Conservation (phyloP, 192 early-diverging fungal genomes). For the Rhizoclosmatium globosum region DNA sequence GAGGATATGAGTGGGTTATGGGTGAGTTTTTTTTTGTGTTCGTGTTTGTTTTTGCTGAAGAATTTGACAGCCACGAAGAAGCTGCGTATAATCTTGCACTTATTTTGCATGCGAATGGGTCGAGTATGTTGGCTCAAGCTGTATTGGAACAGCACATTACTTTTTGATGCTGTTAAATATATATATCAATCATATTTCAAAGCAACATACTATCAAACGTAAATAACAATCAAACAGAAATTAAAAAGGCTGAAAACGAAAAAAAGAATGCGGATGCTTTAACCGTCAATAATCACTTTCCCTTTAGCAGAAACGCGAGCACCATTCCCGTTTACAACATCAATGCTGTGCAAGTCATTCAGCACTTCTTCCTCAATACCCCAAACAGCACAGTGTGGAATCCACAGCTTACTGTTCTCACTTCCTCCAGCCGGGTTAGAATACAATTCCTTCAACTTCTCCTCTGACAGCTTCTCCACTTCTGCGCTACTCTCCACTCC, state of each 20-base stretch:
- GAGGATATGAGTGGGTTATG: slow-evolving; percentile 17
- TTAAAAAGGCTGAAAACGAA: neutral
- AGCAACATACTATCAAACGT: too few species aligned
- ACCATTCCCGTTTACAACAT: neutral
- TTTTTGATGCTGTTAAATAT: slow-evolving; percentile 50
- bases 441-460: neutral
- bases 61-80: slow-evolving; percentile 63
- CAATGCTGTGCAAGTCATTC: too few species aligned
- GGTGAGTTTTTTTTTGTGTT: slow-evolving; percentile 8
- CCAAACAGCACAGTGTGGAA: slow-evolving; percentile 21
- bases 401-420: slow-evolving; percentile 6
- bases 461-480: neutral
- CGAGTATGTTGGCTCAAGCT: slow-evolving; percentile 71
- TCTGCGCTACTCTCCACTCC: too few species aligned
- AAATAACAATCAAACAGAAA: neutral
- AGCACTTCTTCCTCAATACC: neutral
- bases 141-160: slow-evolving; percentile 81
- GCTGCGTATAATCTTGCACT: slow-evolving; percentile 91
- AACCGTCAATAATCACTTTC: neutral
- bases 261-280: neutral
- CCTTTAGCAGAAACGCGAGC: neutral
- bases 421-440: slow-evolving; percentile 7
- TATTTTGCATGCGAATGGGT: slow-evolving; percentile 82
- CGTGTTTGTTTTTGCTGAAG: neutral
- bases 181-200: too few species aligned